A percentile compares a stretch with the other conserved stretches of the same genome.
Conservation (phyloP, 371 early-diverging fungal species). For the Mucor plumbeus region DNA sequence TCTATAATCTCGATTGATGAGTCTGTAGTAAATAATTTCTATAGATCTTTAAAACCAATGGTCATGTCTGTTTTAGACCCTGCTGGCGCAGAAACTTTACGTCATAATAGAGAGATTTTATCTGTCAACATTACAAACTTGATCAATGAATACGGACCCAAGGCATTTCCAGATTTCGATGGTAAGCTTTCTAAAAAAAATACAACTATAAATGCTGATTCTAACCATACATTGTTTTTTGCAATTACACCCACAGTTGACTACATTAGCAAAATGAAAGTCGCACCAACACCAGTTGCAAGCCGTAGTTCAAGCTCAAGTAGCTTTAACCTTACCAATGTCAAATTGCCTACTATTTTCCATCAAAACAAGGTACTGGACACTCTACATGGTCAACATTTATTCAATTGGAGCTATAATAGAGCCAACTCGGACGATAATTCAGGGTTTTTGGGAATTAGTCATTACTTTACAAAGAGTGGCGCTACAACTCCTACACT, state of each 20-base stretch:
- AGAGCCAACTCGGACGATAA: constrained; percentile 28
- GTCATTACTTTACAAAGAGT: constrained; percentile 30
- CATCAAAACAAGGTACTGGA: constrained; percentile 70
- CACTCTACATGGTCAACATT: constrained; percentile 60
- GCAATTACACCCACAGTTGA: constrained; percentile 7
- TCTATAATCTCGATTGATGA: background rate
- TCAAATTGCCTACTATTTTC: constrained; percentile 21
- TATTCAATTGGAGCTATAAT: constrained; percentile 23
- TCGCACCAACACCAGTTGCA: constrained; percentile 11
- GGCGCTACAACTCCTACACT: constrained; percentile 28
- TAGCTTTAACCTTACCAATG: constrained; percentile 16
- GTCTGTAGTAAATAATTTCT: background rate
- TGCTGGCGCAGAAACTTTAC: constrained; percentile 56
- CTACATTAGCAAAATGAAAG: constrained; percentile 20
- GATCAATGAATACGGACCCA: constrained; percentile 86
- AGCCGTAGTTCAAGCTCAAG: constrained; percentile 18
- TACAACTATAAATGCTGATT: background rate
- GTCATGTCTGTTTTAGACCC: constrained; percentile 69
- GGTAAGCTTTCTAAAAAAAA: constrained; percentile 21
- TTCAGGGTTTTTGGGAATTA: constrained; percentile 20
- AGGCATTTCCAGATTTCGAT: constrained; percentile 80
- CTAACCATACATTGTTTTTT: background rate
- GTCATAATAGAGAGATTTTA: constrained; percentile 69
- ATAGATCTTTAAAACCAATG: constrained; percentile 78
- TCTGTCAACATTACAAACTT: constrained; percentile 73